These are phyloP conservation scores for Cryptosporidium andersoni DNA, from an alignment of 169 alveolate species.

Conservation along the genomic window DNA sequence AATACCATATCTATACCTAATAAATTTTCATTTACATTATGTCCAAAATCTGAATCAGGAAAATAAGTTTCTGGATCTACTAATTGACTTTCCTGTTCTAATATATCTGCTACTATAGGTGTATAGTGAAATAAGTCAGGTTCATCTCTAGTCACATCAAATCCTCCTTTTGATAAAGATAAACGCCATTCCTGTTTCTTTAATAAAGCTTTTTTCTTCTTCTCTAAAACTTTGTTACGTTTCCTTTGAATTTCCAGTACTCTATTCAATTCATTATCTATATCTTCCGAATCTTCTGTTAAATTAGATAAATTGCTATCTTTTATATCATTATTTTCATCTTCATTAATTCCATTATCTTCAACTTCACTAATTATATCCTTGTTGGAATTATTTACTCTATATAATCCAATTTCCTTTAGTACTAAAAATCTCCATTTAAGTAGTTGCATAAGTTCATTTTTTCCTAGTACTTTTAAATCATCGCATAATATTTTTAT, in stretches of 20 bases:
- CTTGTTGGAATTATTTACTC: slow-evolving; percentile 57
- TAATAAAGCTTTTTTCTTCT: slow-evolving; percentile 74
- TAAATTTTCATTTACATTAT: slow-evolving; percentile 4
- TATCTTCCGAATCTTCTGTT: slow-evolving; percentile 61
- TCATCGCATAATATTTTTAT: slow-evolving; percentile 78
- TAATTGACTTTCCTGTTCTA: slow-evolving; percentile 69
- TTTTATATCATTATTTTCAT: slow-evolving; percentile 68
- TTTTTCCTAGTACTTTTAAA: slow-evolving; percentile 84
- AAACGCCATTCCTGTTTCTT: slow-evolving; percentile 71
- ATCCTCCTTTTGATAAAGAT: slow-evolving; percentile 71
- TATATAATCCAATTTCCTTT: slow-evolving; percentile 7
- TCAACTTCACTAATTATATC: slow-evolving; percentile 71
- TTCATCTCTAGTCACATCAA: slow-evolving; percentile 45
- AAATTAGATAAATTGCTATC: slow-evolving; percentile 74
- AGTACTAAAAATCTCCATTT: slow-evolving; percentile 86
- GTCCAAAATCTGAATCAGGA: slow-evolving; percentile 22
- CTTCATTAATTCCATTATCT: slow-evolving; percentile 73
- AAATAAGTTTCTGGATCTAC: slow-evolving; percentile 70
- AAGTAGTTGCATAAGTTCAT: slow-evolving; percentile 82
- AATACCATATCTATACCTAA: slow-evolving; percentile 64
- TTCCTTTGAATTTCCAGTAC: slow-evolving; percentile 76
- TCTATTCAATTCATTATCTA: slow-evolving; percentile 74
- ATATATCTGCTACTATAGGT: slow-evolving; percentile 30
- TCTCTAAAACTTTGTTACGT: slow-evolving; percentile 75
- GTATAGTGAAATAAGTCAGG: slow-evolving; percentile 71